Base-by-base conservation (phyloP, 164 flowering plant genomes). In the Berberis vulgaris region DNA sequence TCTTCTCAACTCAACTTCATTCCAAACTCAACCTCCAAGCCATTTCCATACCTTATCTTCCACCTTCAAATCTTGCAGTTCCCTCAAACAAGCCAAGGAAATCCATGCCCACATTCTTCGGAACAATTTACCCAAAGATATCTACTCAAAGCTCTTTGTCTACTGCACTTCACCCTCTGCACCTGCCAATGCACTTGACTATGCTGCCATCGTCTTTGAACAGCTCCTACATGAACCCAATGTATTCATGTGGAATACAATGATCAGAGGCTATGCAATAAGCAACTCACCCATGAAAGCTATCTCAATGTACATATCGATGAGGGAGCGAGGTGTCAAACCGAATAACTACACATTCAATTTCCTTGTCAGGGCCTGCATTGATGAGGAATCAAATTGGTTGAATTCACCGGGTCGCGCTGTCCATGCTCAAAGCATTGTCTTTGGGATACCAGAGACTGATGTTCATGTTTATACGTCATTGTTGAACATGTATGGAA, bases 271-370 rank as follows among this genome's bases (percentile, higher is more conserved):
- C 13, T 59, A 69, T 39, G 72, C 76, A 0, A 47, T 39, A 42
- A 54, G 52, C 9, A 47, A 62, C 4, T 42, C 45, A 2, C 60
- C 69, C 7, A 6, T 2, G 4, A 55, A 10, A n/a, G 70, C 72
- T 12, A 5, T 73, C 41, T 45, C 54, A 2, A 7, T 61, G 11
- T 73, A 69, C 46, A 43, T 9, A 12, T 26, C 6, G 39, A 73
- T 73, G 76, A 61, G 69, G 43, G 56, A 61, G 2, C 54, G 43
- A 41, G 67, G 69, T 43, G 10, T 63, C 9, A 43, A 49, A 41
- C 76, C 77, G 59, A 66, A 73, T 59, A 73, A 73, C 54, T 73
- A 69, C 58, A 73, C 77, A 13, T 73, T 66, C 62, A 73, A 67
- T 7, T 73, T 70, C 65, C 65, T 73, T 12, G 7, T 65, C 54